phyloP scores from a whole-genome alignment of 805 yeast genomes.

The Ogataea pilisensis region DNA sequence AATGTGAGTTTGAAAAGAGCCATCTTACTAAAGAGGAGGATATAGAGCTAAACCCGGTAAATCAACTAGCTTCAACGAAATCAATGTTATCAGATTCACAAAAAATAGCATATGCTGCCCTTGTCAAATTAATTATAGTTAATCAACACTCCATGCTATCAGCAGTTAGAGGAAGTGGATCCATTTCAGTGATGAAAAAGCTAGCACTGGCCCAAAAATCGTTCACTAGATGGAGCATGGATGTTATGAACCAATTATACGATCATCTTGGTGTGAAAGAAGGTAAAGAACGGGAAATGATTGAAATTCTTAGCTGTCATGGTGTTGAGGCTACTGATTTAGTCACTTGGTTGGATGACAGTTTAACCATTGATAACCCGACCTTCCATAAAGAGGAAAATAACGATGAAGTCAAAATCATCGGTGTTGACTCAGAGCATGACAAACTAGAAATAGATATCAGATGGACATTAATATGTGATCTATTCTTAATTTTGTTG shows the following conservation, averaged over 20 bases:
- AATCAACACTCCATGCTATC: slow-evolving; percentile 83
- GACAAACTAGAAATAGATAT: slow-evolving; percentile 60
- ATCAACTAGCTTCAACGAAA: slow-evolving; percentile 75
- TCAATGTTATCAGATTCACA: slow-evolving; percentile 78
- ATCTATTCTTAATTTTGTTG: slow-evolving; percentile 71
- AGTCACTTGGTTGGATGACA: slow-evolving; percentile 48
- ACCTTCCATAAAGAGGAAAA: slow-evolving; percentile 26
- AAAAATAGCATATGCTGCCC: slow-evolving; percentile 87
- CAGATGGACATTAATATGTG: slow-evolving; percentile 93
- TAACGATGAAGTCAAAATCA: slow-evolving; percentile 12
- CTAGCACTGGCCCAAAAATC: slow-evolving; percentile 68
- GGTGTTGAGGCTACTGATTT: slow-evolving; percentile 76
- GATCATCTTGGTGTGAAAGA: slow-evolving; percentile 72
- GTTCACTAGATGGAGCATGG: slow-evolving; percentile 80
- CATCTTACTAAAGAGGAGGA: slow-evolving; percentile 30
- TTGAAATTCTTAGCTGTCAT: slow-evolving; percentile 78
- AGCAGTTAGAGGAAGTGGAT: slow-evolving; percentile 47
- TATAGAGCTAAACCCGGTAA: slow-evolving; percentile 43
- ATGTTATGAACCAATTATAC: slow-evolving; percentile 65
- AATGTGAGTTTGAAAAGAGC: too few species aligned
- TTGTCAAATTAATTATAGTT: slow-evolving; percentile 68
- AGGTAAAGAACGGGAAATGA: slow-evolving; percentile 76
- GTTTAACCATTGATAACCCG: slow-evolving; percentile 48
- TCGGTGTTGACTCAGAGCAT: slow-evolving; percentile 27
- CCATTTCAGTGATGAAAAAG: slow-evolving; percentile 51